Evolutionary conservation across 176 grass and related monocot species (phyloP).

Genomic region (Pontederia crassipes): DNA sequence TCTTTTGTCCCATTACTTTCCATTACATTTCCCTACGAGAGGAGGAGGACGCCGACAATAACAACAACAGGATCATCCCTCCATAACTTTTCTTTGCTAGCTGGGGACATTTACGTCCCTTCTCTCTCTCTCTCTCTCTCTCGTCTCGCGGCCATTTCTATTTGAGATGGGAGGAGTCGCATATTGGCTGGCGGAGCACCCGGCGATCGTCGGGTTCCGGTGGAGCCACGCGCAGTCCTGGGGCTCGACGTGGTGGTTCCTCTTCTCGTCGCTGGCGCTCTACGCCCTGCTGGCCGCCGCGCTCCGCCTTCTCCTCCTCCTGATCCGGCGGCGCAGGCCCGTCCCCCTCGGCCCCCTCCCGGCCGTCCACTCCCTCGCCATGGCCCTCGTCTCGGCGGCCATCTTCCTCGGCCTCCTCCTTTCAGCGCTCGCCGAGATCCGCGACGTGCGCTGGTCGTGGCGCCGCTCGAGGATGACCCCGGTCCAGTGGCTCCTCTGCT

Average conservation of each 20-base stretch:
- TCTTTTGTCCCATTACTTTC: no score
- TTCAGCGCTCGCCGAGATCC: conserved; percentile 71
- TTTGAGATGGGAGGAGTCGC: neutral
- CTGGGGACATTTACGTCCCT: no score
- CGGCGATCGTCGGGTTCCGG: conserved; percentile 70
- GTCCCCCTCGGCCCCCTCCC: conserved; percentile 52
- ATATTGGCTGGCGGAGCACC: conserved; percentile 91
- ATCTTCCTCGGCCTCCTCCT: conserved; percentile 66
- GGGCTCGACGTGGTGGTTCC: conserved; percentile 80
- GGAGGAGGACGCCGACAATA: no score
- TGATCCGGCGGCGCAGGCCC: conserved; percentile 22
- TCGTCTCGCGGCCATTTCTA: neutral
- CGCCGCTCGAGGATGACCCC: conserved; percentile 54
- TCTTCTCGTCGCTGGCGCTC: conserved; percentile 36
- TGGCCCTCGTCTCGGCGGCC: conserved; percentile 38
- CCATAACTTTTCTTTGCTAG: no score
- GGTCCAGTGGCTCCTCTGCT: conserved; percentile 84
- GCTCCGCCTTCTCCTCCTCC: conserved; percentile 23
- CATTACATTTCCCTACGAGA: no score
- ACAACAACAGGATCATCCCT: no score
- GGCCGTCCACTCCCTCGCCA: conserved; percentile 48
- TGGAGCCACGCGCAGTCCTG: conserved; percentile 57
- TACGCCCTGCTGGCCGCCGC: conserved; percentile 39
- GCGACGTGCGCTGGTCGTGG: conserved; percentile 81
- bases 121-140: no score